phyloP scores from a whole-genome alignment of 169 alveolate species.

The Fabrea salina region DNA sequence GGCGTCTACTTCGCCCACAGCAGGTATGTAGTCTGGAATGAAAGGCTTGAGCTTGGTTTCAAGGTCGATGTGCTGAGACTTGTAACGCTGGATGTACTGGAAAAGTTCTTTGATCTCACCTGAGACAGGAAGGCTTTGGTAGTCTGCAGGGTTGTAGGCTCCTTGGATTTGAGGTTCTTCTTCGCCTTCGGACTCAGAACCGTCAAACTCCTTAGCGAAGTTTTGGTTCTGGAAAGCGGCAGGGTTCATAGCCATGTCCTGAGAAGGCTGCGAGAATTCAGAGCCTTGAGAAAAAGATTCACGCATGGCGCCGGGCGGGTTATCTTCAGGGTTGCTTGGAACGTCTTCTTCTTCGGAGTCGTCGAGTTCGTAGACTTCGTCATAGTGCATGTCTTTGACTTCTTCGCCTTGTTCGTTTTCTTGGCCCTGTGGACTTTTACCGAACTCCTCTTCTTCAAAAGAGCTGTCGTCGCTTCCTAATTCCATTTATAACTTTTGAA shows the following conservation, averaged over 20 bases:
- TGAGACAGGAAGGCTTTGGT: slow-evolving; percentile 61
- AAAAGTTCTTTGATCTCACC: slow-evolving; percentile 72
- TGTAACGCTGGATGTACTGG: slow-evolving; percentile 67
- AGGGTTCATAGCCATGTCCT: too few relatives aligned
- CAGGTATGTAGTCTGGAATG: slow-evolving; percentile 82
- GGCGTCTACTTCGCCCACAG: slow-evolving; percentile 88
- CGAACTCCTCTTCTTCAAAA: neutral
- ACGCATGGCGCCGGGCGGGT: neutral
- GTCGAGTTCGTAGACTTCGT: slow-evolving; percentile 20
- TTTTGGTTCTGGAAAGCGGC: neutral
- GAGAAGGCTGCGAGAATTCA: too few relatives aligned
- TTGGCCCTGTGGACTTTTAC: neutral
- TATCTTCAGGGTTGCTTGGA: neutral
- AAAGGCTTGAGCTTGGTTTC: slow-evolving; percentile 79
- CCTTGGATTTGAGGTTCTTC: slow-evolving; percentile 28
- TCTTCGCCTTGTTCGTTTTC: too few relatives aligned
- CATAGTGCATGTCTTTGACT: slow-evolving; percentile 30
- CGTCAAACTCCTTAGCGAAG: neutral
- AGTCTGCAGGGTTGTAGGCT: slow-evolving; percentile 78
- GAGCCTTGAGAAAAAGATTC: neutral
- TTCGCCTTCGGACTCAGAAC: neutral
- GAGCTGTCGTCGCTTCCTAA: neutral
- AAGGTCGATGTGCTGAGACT: slow-evolving; percentile 70
- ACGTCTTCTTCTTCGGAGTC: slow-evolving; percentile 26
- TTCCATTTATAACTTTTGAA: neutral